Conservation (phyloP, 129 eudicot genomes). For the Tagetes erecta region DNA sequence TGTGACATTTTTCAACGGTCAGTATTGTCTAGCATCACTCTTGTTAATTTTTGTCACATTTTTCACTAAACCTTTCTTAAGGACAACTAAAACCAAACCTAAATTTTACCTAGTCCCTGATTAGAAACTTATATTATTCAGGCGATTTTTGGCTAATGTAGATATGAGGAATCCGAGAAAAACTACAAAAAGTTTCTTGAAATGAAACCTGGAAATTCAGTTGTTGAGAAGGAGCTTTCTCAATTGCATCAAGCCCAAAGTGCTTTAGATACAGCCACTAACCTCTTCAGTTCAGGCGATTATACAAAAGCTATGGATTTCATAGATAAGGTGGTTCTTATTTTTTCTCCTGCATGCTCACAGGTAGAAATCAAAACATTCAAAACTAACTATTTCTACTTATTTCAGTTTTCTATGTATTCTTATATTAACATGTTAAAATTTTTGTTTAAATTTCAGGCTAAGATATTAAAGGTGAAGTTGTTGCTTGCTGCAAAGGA, state of each 20-base stretch:
- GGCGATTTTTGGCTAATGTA: conserved; percentile 73
- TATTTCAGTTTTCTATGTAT: neutral
- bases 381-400: conserved; percentile 5
- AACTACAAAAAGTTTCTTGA: conserved; percentile 78
- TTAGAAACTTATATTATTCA: conserved; percentile 53
- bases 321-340: conserved; percentile 85
- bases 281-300: conserved; percentile 65
- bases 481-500: conserved; percentile 70
- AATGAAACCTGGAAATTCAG: conserved; percentile 77
- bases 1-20: neutral
- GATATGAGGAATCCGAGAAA: conserved; percentile 89
- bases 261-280: conserved; percentile 69
- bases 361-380: conserved; percentile 42
- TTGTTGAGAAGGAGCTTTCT: conserved; percentile 88
- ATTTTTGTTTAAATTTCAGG: conserved; percentile 48
- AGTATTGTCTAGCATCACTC: neutral
- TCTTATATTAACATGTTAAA: conserved; percentile 5
- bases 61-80: conserved; percentile 13
- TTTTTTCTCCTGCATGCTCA: conserved; percentile 92
- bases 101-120: conserved; percentile 41
- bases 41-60: neutral
- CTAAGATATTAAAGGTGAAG: conserved; percentile 81
- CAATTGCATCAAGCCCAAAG: conserved; percentile 76
- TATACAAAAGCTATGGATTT: conserved; percentile 68
- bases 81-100: conserved; percentile 13